Evolutionary conservation across 805 yeast genomes (phyloP).

Genomic region (Metschnikowia gruessii): DNA sequence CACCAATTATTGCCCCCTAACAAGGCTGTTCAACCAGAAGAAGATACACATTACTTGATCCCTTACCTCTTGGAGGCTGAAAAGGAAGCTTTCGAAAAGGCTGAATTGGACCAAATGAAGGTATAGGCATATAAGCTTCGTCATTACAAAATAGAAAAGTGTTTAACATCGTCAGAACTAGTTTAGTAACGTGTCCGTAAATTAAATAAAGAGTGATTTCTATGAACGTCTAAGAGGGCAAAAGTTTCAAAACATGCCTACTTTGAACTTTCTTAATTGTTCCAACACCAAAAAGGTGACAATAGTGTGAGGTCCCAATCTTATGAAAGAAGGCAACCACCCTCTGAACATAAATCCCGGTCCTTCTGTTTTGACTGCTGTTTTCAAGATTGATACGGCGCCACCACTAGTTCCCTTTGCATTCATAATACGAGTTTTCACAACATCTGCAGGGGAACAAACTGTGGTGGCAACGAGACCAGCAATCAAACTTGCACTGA

Average conservation of each 20-base stretch:
- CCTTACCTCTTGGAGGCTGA: slow-evolving; percentile 94
- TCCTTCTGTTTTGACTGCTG: slow-evolving; percentile 68
- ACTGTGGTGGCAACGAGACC: slow-evolving; percentile 89
- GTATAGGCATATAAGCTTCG: slow-evolving; percentile 19
- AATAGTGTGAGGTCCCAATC: slow-evolving; percentile 81
- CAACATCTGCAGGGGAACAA: slow-evolving; percentile 90
- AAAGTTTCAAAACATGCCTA: slow-evolving; percentile 43
- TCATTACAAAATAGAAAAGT: background rate
- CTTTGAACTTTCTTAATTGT: slow-evolving; percentile 52
- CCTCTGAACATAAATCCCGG: slow-evolving; percentile 82
- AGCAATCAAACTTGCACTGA: slow-evolving; percentile 73
- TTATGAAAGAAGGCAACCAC: slow-evolving; percentile 83
- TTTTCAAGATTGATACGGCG: slow-evolving; percentile 48
- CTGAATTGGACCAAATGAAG: slow-evolving; percentile 76
- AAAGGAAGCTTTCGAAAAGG: slow-evolving; percentile 85
- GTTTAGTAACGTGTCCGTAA: background rate
- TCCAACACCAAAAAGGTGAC: slow-evolving; percentile 67
- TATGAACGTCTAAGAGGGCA: background rate
- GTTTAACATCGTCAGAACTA: background rate
- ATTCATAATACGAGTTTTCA: slow-evolving; percentile 86
- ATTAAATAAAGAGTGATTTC: background rate
- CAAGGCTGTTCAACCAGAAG: slow-evolving; percentile 75
- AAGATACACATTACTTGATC: slow-evolving; percentile 76
- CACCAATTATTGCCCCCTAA: slow-evolving; percentile 81
- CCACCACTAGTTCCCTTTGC: slow-evolving; percentile 43